Evolutionary conservation across 2,329 filamentous ascomycete species (phyloP).

Genomic region (Sodiomyces alkalinus): DNA sequence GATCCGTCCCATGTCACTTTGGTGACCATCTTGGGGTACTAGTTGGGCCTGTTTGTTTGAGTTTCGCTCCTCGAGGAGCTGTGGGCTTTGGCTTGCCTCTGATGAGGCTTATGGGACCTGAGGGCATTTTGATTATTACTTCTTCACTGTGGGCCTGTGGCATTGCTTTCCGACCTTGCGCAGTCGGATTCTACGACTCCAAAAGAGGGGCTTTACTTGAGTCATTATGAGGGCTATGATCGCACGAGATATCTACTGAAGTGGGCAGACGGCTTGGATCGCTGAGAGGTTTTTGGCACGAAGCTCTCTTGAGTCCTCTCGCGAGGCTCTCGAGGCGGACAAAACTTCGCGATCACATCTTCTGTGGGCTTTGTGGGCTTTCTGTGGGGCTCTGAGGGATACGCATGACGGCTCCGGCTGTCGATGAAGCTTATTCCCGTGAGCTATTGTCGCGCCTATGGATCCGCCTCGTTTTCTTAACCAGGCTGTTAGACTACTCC

Average conservation of each 20-base stretch:
- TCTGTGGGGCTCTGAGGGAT: conserved; percentile 25
- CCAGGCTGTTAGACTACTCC: too few species aligned
- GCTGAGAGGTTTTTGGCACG: conserved; percentile 15
- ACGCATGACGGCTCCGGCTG: conserved; percentile 9
- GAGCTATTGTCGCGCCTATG: too few species aligned
- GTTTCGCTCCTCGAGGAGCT: conserved; percentile 18
- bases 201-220: conserved; percentile 3
- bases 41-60: conserved; percentile 44
- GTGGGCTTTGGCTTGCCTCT: conserved; percentile 43
- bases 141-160: conserved; percentile 22
- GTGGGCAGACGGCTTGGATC: conserved; percentile 10
- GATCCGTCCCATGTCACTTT: too few species aligned
- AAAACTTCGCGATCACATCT: conserved; percentile 15
- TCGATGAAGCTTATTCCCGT: too few species aligned
- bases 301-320: conserved; percentile 16
- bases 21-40: conserved; percentile 31
- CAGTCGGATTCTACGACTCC: conserved; percentile 1
- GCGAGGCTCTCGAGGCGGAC: conserved; percentile 15
- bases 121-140: conserved; percentile 21
- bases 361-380: conserved; percentile 15
- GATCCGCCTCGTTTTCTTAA: too few species aligned
- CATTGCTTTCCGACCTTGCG: conserved; percentile 5
- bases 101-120: too few species aligned
- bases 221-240: conserved; percentile 18
- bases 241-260: conserved; percentile 8